Conservation (phyloP, 768 basidiomycete species). For the Psilocybe cubensis region DNA sequence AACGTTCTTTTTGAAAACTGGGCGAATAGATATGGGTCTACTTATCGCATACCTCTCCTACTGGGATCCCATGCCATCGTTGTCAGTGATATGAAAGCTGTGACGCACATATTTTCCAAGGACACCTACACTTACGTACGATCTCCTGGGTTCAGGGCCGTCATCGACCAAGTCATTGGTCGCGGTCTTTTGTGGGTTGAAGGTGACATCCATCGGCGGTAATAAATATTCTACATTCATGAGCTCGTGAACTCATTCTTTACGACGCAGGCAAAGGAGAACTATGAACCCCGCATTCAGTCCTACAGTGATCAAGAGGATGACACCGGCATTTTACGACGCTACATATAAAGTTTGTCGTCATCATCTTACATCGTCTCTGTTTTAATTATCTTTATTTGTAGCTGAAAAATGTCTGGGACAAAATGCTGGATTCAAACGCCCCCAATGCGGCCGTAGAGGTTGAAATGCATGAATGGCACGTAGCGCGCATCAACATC, state of each 20-base stretch:
- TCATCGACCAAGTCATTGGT: constrained; percentile 35
- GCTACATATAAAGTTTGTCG: constrained; percentile 12
- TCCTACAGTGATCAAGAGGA: constrained; percentile 3
- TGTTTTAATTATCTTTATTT: neutral
- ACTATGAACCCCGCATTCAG: constrained; percentile 18
- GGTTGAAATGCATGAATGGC: constrained; percentile 55
- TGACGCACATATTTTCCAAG: constrained; percentile 24
- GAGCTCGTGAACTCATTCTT: neutral
- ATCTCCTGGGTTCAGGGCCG: constrained; percentile 23
- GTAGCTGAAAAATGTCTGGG: constrained; percentile 34
- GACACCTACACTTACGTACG: constrained; percentile 30
- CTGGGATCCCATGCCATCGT: constrained; percentile 25
- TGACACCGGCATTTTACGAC: constrained; percentile 14
- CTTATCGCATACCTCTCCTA: constrained; percentile 19
- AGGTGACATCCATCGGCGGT: constrained; percentile 49
- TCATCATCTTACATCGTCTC: neutral
- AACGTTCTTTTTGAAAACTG: constrained; percentile 25
- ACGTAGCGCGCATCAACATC: constrained; percentile 3
- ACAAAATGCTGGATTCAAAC: constrained; percentile 24
- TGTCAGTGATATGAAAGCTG: constrained; percentile 29
- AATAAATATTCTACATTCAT: neutral
- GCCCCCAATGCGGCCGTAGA: constrained; percentile 7
- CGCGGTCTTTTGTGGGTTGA: constrained; percentile 41
- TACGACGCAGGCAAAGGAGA: constrained; percentile 17
- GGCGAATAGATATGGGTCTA: constrained; percentile 26